These are phyloP conservation scores for Rhodotorula babjevae DNA, from an alignment of 768 basidiomycete genomes.

Conservation along the genomic window DNA sequence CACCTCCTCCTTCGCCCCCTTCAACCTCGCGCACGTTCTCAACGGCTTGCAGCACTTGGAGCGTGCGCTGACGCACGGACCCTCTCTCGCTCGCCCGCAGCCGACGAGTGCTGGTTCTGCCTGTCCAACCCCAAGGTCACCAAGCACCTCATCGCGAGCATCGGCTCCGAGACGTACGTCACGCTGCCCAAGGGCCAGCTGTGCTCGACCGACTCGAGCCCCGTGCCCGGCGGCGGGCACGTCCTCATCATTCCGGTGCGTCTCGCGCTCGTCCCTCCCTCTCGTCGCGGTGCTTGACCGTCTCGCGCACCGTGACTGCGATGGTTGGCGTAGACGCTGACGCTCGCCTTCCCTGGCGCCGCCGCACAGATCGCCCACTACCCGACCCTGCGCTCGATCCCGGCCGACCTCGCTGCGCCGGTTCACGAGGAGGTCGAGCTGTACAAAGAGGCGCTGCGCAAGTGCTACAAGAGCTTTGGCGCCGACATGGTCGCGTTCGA, in stretches of 20 bases:
- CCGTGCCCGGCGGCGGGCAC: conserved; percentile 91
- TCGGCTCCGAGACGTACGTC: conserved; percentile 87
- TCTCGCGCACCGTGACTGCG: too few relatives aligned
- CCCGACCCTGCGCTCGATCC: conserved; percentile 77
- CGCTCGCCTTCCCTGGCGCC: not conserved
- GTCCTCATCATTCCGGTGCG: conserved; percentile 76
- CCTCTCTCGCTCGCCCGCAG: conserved; percentile 48
- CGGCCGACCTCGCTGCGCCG: conserved; percentile 66
- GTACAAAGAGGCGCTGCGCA: conserved; percentile 70
- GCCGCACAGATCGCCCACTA: conserved; percentile 66
- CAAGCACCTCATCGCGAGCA: conserved; percentile 93
- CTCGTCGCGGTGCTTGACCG: not conserved
- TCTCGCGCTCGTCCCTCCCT: not conserved
- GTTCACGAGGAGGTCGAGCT: conserved; percentile 75
- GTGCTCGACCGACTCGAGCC: conserved; percentile 44
- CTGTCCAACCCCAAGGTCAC: conserved; percentile 86
- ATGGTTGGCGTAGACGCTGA: too few relatives aligned
- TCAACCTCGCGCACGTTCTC: not conserved
- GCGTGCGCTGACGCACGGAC: too few relatives aligned
- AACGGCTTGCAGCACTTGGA: too few relatives aligned
- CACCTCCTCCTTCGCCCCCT: too few relatives aligned
- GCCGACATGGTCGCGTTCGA: conserved; percentile 76
- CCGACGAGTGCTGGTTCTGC: conserved; percentile 98
- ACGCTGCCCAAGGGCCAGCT: conserved; percentile 90
- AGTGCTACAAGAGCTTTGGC: conserved; percentile 66